Conservation (phyloP, 306 rosid species). For the Vicia villosa region DNA sequence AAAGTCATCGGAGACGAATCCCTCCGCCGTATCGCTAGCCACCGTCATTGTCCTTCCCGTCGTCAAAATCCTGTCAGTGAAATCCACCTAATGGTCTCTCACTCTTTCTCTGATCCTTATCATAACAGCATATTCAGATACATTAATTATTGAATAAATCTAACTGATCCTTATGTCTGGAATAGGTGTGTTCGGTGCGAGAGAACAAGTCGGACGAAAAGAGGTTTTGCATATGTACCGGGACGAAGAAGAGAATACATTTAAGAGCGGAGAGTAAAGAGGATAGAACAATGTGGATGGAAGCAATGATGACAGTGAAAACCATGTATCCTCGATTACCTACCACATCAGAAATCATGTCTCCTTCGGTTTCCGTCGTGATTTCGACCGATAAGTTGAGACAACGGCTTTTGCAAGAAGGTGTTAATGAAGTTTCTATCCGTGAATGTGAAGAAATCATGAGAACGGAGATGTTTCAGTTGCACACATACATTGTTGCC, state of each 20-base stretch:
- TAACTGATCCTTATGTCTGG: not conserved
- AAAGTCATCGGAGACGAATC: conserved; percentile 51
- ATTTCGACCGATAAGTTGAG: conserved; percentile 65
- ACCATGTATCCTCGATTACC: conserved; percentile 80
- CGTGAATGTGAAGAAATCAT: conserved; percentile 76
- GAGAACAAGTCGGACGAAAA: conserved; percentile 52
- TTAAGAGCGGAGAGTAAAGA: conserved; percentile 53
- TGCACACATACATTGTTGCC: conserved; percentile 67
- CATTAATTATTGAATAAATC: too few species aligned
- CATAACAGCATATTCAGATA: too few species aligned
- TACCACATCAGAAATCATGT: conserved; percentile 63
- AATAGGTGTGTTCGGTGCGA: conserved; percentile 50
- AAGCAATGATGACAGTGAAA: conserved; percentile 52
- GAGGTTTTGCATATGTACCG: conserved; percentile 47
- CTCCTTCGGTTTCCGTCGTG: conserved; percentile 48
- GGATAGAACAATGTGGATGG: conserved; percentile 49
- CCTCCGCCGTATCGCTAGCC: conserved; percentile 35
- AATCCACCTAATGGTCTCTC: conserved; percentile 51
- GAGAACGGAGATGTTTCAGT: conserved; percentile 57
- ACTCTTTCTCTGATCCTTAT: not conserved
- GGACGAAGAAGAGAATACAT: conserved; percentile 59
- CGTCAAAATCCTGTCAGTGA: conserved; percentile 45
- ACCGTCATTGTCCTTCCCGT: conserved; percentile 36
- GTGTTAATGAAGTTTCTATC: conserved; percentile 57
- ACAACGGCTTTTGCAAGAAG: conserved; percentile 63